Base-by-base conservation (phyloP, 495 filamentous ascomycete species). In the Aspergillus egyptiacus region DNA sequence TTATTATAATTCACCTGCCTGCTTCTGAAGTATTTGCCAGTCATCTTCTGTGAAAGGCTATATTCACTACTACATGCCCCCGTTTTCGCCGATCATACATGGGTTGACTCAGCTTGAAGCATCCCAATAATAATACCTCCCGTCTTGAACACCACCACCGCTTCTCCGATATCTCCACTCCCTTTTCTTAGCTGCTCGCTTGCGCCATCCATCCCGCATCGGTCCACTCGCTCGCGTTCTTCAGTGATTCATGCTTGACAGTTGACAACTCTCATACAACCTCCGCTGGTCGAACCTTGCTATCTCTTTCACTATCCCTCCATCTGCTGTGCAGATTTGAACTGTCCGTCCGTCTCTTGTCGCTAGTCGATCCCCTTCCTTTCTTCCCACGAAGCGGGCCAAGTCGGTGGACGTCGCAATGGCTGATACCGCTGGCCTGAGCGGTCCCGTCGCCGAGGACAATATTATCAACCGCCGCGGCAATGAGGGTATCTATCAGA, bases 381-480 rank as follows among this genome's bases (percentile, higher is more conserved):
- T n/a, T 24, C 19, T 55, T 57, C 53, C 50, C 56, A 52, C 57
- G 47, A 4, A 39, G 47, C 51, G 47, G 50, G 53, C 50, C 47
- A 43, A 51, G 43, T 61, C 54, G 51, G 56, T 64, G 53, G 50
- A 54, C 53, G 43, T 54, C 55, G 56, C 60, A 22, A 72, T 72
- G 69, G 63, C 62, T 55, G 67, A 70, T 40, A 50, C 63, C 57
- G 62, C 61, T 49, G 48, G 54, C 28, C 58, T 63, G 54, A 68
- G 76, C 53, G 81, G 76, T 42, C 81, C 78, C 36, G 77, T 90
- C 48, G 82, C 86, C 28, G 85, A 84, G 58, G 77, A 86, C 65
- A 95, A 91, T 63, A 94, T 98, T 67, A 94, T 97, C 73, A 98
- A 97, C 67, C 85, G 86, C 61, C 83, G 80, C 50, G 94, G 90